phyloP scores from a whole-genome alignment of 441 rosid species.

The Euphorbia schlechtendalii region DNA sequence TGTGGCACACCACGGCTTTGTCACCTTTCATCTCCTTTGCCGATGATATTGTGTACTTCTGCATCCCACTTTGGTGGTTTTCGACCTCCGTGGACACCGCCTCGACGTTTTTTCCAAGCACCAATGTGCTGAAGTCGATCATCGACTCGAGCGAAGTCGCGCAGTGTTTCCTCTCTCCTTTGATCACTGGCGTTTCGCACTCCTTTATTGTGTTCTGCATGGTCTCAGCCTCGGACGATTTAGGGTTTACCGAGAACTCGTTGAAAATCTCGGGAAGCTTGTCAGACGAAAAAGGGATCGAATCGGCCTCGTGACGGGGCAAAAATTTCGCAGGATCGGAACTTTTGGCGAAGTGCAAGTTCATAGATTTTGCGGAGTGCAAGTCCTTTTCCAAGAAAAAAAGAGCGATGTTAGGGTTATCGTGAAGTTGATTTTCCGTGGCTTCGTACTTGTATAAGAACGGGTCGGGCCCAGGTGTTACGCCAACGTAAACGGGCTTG shows the following conservation, averaged over 20 bases:
- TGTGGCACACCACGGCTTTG: constrained; percentile 70
- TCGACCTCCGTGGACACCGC: constrained; percentile 63
- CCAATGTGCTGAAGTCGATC: constrained; percentile 37
- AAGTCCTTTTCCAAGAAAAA: constrained; percentile 73
- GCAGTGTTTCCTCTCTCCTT: too few species aligned
- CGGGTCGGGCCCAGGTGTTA: constrained; percentile 19
- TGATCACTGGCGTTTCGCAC: constrained; percentile 48
- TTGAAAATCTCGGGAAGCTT: constrained; percentile 41
- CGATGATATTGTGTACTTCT: constrained; percentile 35
- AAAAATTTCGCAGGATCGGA: constrained; percentile 40
- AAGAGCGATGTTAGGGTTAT: constrained; percentile 42
- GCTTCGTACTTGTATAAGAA: constrained; percentile 45
- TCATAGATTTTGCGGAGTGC: constrained; percentile 41
- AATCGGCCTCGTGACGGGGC: constrained; percentile 42
- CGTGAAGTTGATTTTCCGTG: constrained; percentile 46
- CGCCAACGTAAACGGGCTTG: constrained; percentile 49
- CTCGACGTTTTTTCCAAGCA: constrained; percentile 43
- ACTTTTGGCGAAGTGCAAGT: constrained; percentile 41
- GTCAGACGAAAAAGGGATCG: constrained; percentile 60
- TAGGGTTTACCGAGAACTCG: constrained; percentile 38
- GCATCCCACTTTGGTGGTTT: constrained; percentile 24
- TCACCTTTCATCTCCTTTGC: constrained; percentile 26
- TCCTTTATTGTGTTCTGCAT: constrained; percentile 59
- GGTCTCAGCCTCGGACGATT: constrained; percentile 48
- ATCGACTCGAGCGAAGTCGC: too few species aligned